A percentile compares a stretch with the other conserved stretches of the same genome.
Conservation (phyloP, 345 rosid species). For the Salix dunnii region DNA sequence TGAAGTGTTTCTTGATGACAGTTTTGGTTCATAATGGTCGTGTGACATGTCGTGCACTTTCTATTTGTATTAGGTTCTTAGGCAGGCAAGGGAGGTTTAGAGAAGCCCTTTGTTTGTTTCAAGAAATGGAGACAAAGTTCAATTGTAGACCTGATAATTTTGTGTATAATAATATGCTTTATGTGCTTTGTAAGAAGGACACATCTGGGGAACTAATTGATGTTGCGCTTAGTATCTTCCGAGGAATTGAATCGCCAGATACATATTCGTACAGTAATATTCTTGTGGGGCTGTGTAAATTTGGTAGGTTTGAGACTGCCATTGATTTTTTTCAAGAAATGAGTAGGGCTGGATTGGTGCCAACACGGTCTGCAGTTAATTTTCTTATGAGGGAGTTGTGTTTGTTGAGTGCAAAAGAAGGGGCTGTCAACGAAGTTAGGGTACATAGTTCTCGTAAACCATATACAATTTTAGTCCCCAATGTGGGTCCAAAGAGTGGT, state of each 20-base stretch:
- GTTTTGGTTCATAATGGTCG: slow-evolving; percentile 16
- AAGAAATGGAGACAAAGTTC: slow-evolving; percentile 32
- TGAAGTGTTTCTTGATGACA: slow-evolving; percentile 26
- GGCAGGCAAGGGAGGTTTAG: slow-evolving; percentile 34
- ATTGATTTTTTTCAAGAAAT: slow-evolving; percentile 27
- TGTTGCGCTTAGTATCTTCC: slow-evolving; percentile 28
- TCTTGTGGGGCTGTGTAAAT: slow-evolving; percentile 35
- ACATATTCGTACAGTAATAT: slow-evolving; percentile 32
- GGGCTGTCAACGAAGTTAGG: too few relatives aligned
- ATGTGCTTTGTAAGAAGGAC: slow-evolving; percentile 39
- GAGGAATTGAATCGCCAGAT: slow-evolving; percentile 32
- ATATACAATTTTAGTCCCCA: too few relatives aligned
- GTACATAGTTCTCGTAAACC: too few relatives aligned
- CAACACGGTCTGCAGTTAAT: not conserved
- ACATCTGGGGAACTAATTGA: slow-evolving; percentile 27
- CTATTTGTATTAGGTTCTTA: slow-evolving; percentile 34
- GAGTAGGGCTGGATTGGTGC: slow-evolving; percentile 23
- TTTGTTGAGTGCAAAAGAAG: too few relatives aligned
- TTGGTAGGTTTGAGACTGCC: slow-evolving; percentile 29
- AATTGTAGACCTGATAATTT: slow-evolving; percentile 33
- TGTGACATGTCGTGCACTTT: slow-evolving; percentile 27
- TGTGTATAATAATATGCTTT: slow-evolving; percentile 38
- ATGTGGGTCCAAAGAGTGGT: too few relatives aligned
- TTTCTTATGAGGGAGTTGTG: too few relatives aligned
- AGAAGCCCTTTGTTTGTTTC: slow-evolving; percentile 35